Percentiles rank a stretch among this genome's conserved stretches.
Evolutionary conservation across 345 rosid species (phyloP).

Genomic region (Draba incana): DNA sequence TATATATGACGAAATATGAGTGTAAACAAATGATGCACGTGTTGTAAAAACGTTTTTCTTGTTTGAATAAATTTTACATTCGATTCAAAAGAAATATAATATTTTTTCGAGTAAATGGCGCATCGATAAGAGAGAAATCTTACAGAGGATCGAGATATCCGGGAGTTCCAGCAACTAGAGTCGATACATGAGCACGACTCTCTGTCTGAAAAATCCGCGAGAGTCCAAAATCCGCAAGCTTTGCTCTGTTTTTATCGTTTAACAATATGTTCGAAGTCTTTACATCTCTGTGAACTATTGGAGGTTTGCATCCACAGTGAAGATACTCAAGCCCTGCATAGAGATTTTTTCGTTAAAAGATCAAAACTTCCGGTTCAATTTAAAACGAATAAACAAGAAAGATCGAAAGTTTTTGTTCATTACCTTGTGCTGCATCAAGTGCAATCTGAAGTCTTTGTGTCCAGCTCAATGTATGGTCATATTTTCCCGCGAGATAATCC

Average conservation of each 20-base stretch:
- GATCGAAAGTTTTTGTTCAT: not conserved
- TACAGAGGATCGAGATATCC: conserved; percentile 42
- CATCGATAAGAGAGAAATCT: conserved; percentile 4
- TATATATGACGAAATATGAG: too few relatives aligned
- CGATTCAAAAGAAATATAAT: not conserved
- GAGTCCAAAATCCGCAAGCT: conserved; percentile 45
- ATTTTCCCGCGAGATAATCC: conserved; percentile 37
- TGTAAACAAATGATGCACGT: too few relatives aligned
- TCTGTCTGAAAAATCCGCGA: conserved; percentile 40
- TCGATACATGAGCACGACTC: conserved; percentile 28
- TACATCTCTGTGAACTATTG: conserved; percentile 45
- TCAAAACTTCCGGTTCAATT: not conserved
- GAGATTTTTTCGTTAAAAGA: not conserved
- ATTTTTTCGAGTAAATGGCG: not conserved
- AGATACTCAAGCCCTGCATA: conserved; percentile 44
- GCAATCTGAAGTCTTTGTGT: conserved; percentile 33
- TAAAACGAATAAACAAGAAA: not conserved
- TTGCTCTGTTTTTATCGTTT: conserved; percentile 44
- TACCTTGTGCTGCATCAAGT: conserved; percentile 46
- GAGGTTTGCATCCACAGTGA: conserved; percentile 42
- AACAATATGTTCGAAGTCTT: conserved; percentile 48
- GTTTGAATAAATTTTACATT: too few relatives aligned
- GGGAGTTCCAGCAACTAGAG: conserved; percentile 39
- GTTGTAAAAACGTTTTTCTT: too few relatives aligned
- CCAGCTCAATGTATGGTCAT: conserved; percentile 24